Percentiles rank a stretch among this genome's conserved stretches.
These are phyloP conservation scores for Cydonia oblonga DNA, from an alignment of 331 rosid genomes.

Conservation along the genomic window DNA sequence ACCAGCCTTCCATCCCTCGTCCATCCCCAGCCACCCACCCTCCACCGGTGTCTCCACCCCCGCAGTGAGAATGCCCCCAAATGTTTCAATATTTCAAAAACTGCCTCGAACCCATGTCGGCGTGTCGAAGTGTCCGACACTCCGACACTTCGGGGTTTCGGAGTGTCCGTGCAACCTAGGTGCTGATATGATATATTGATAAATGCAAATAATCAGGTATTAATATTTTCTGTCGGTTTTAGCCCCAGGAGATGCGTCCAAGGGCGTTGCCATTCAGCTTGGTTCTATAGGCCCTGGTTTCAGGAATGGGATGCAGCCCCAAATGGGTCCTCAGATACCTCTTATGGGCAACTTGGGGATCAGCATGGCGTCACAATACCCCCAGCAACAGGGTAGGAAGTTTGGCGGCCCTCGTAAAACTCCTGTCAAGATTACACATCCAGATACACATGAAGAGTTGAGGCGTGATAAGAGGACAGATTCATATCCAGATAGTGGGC, in stretches of 20 bases:
- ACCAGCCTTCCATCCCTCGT: too few relatives aligned
- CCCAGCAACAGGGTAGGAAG: slow-evolving; percentile 61
- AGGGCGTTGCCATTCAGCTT: background rate
- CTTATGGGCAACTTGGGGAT: slow-evolving; percentile 60
- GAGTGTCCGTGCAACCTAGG: too few relatives aligned
- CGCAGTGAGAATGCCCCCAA: too few relatives aligned
- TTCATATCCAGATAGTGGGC: slow-evolving; percentile 43
- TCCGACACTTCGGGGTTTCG: too few relatives aligned
- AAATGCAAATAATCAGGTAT: background rate
- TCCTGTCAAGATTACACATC: slow-evolving; percentile 77
- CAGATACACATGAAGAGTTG: slow-evolving; percentile 82
- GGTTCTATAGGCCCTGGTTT: slow-evolving; percentile 7
- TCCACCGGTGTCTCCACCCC: too few relatives aligned
- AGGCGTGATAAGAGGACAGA: slow-evolving; percentile 54
- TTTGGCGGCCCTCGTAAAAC: slow-evolving; percentile 58
- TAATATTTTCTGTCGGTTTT: background rate
- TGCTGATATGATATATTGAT: too few relatives aligned
- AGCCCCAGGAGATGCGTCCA: background rate
- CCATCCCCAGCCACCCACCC: too few relatives aligned
- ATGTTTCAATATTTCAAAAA: too few relatives aligned
- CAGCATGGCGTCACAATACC: slow-evolving; percentile 35
- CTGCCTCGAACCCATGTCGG: too few relatives aligned
- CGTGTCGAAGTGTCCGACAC: too few relatives aligned
- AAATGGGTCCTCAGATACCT: slow-evolving; percentile 51
- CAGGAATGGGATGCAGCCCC: slow-evolving; percentile 15